These are phyloP conservation scores for Talaromyces thailandensis DNA, from an alignment of 495 filamentous ascomycete species.

Conservation along the genomic window DNA sequence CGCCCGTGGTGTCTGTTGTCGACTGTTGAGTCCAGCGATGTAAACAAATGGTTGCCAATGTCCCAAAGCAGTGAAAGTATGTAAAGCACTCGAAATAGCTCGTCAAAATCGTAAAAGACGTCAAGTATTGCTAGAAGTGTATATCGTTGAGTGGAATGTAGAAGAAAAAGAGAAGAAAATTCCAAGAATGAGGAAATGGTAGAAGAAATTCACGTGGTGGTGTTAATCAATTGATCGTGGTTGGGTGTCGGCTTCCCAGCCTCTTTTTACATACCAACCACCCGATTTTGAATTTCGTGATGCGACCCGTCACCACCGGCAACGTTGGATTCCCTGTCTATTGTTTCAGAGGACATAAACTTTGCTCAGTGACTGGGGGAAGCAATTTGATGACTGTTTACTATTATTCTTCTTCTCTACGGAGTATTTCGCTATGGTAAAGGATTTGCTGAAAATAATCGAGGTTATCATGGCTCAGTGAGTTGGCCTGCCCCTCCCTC, in stretches of 20 bases:
- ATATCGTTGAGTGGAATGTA: neutral
- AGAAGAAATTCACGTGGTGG: slow-evolving; percentile 8
- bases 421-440: neutral
- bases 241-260: slow-evolving; percentile 18
- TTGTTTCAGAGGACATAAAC: neutral
- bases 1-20: neutral
- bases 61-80: neutral
- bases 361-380: neutral
- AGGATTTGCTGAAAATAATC: neutral
- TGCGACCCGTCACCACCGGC: slow-evolving; percentile 7
- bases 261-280: slow-evolving; percentile 32
- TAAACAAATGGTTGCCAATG: neutral
- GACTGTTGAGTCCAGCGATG: neutral
- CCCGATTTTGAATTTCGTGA: slow-evolving; percentile 28
- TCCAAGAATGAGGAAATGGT: slow-evolving; percentile 10
- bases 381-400: neutral
- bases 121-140: neutral
- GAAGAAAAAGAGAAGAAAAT: slow-evolving; percentile 8
- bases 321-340: neutral
- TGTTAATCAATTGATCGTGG: slow-evolving; percentile 7
- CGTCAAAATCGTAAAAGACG: slow-evolving; percentile 6
- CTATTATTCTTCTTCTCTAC: neutral
- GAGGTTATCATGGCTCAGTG: neutral
- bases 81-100: neutral
- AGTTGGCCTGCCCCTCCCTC: neutral